Evolutionary conservation across 2,329 filamentous ascomycete genomes (phyloP).

Genomic region (Exophiala aquamarina): DNA sequence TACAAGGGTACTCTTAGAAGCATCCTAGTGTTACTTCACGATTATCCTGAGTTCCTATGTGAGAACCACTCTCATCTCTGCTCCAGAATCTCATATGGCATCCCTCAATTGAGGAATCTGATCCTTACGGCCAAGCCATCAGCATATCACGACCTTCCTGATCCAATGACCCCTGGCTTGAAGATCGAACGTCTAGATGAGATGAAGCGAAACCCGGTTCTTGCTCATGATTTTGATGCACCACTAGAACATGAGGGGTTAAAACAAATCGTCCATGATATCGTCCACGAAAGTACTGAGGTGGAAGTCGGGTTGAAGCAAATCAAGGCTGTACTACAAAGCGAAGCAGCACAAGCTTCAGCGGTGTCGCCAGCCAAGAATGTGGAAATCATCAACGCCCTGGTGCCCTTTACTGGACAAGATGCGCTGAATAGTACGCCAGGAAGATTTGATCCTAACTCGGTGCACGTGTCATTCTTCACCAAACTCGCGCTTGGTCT

Average conservation of each 20-base stretch:
- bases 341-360: slow-evolving; percentile 2
- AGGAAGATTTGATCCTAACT: slow-evolving; percentile 62
- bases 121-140: slow-evolving; percentile 78
- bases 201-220: slow-evolving; percentile 65
- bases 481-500: slow-evolving; percentile 75
- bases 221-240: slow-evolving; percentile 62
- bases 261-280: slow-evolving; percentile 53
- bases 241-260: slow-evolving; percentile 51
- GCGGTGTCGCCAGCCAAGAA: slow-evolving; percentile 15
- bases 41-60: slow-evolving; percentile 89
- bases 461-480: slow-evolving; percentile 69
- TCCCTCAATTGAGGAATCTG: slow-evolving; percentile 83
- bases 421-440: slow-evolving; percentile 62
- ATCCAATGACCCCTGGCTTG: slow-evolving; percentile 70
- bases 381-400: slow-evolving; percentile 67
- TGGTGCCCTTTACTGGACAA: slow-evolving; percentile 80
- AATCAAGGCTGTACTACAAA: slow-evolving; percentile 44
- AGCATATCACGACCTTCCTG: slow-evolving; percentile 68
- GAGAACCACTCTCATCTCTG: slow-evolving; percentile 83
- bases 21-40: slow-evolving; percentile 82
- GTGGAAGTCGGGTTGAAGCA: slow-evolving; percentile 69
- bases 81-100: slow-evolving; percentile 77
- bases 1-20: slow-evolving; percentile 83
- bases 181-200: slow-evolving; percentile 78
- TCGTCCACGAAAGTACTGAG: slow-evolving; percentile 42